Evolutionary conservation across 78 protist species (phyloP).

Genomic region (slime mould (Dictyostelium discoideum)): dicty_2.7 NC_007088.5:8301501-8302000

Average conservation of each 20-base stretch:
- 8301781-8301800: conserved; percentile 73
- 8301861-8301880: conserved; percentile 23
- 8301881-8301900: conserved; percentile 33
- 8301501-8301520: conserved; percentile 49
- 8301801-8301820: conserved; percentile 65
- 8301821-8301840: conserved; percentile 70
- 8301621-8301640: conserved; percentile 18
- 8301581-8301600: not conserved
- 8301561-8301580: not conserved
- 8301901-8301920: conserved; percentile 62
- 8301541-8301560: not conserved
- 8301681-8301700: conserved; percentile 7
- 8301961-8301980: not conserved
- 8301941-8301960: not conserved
- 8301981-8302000: not conserved
- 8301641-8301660: not conserved
- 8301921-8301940: conserved; percentile 23
- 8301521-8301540: conserved; percentile 36
- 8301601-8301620: not conserved
- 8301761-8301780: conserved; percentile 77
- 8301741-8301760: conserved; percentile 38
- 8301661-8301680: conserved; percentile 5
- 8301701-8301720: not conserved
- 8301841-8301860: conserved; percentile 60
- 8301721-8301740: conserved; percentile 21